phyloP scores from a whole-genome alignment of 2,329 filamentous ascomycete species.

The Magnaporthiopsis rhizophila region DNA sequence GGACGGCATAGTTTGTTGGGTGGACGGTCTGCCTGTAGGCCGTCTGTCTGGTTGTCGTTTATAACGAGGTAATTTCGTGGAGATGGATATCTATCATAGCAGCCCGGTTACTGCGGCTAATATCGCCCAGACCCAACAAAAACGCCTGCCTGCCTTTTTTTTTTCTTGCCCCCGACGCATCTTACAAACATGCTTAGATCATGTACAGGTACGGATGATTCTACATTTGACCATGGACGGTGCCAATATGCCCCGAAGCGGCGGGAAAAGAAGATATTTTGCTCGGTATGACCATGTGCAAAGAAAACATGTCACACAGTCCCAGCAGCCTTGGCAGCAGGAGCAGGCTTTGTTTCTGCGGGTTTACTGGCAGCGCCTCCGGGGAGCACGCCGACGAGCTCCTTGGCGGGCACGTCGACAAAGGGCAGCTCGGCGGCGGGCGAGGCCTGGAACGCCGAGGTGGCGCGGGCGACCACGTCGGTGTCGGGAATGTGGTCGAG shows the following conservation, averaged over 20 bases:
- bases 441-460: constrained; percentile 34
- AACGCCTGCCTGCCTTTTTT: background rate
- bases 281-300: background rate
- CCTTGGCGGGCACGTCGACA: constrained; percentile 33
- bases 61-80: background rate
- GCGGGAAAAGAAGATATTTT: background rate
- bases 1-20: too few relatives aligned
- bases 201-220: background rate
- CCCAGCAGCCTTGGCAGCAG: constrained; percentile 11
- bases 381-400: constrained; percentile 26
- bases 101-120: background rate
- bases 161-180: too few relatives aligned
- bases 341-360: constrained; percentile 12
- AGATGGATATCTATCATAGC: background rate
- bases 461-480: constrained; percentile 22
- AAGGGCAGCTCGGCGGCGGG: constrained; percentile 24
- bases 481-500: constrained; percentile 44
- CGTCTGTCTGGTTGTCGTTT: background rate
- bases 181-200: background rate
- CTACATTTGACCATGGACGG: background rate
- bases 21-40: background rate
- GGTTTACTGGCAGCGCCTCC: constrained; percentile 8
- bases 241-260: background rate
- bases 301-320: background rate
- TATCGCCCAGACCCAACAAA: background rate